These are phyloP conservation scores for Populus alba DNA, from an alignment of 345 rosid genomes.

Conservation along the genomic window DNA sequence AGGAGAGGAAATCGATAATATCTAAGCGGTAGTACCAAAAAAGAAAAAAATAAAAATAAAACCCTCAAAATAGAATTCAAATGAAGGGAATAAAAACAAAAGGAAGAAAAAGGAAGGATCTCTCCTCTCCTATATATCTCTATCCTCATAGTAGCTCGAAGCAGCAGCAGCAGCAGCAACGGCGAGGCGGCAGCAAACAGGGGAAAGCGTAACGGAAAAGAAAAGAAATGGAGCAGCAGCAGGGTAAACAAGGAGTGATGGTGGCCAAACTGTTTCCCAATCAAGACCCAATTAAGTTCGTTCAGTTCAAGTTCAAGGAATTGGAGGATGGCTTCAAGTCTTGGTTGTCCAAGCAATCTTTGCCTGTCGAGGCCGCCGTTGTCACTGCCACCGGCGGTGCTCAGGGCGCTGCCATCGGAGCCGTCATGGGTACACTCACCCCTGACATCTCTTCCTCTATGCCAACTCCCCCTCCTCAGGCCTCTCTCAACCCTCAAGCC, in stretches of 20 bases:
- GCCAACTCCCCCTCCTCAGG: slow-evolving; percentile 36
- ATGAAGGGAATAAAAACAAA: not conserved
- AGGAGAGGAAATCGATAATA: not conserved
- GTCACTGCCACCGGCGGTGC: slow-evolving; percentile 66
- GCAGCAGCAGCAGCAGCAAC: not conserved
- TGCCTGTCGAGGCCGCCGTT: slow-evolving; percentile 72
- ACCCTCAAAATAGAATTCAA: no score
- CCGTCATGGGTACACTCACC: slow-evolving; percentile 70
- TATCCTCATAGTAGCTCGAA: not conserved
- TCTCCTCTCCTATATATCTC: not conserved
- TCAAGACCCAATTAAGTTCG: slow-evolving; percentile 54
- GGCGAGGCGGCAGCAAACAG: not conserved
- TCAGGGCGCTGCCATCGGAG: slow-evolving; percentile 90
- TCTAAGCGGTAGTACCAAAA: not conserved
- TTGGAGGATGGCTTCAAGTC: slow-evolving; percentile 57
- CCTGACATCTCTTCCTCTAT: slow-evolving; percentile 49
- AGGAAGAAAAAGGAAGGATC: not conserved
- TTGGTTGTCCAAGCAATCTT: slow-evolving; percentile 75
- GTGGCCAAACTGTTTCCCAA: slow-evolving; percentile 36
- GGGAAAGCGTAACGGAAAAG: not conserved
- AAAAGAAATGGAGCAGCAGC: slow-evolving; percentile 42
- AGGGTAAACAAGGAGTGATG: slow-evolving; percentile 43
- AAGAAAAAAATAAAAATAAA: no score
- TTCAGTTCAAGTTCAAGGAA: slow-evolving; percentile 60
- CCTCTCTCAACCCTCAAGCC: slow-evolving; percentile 66